Base-by-base conservation (phyloP, 345 rosid genomes). In the Populus euphratica region DNA sequence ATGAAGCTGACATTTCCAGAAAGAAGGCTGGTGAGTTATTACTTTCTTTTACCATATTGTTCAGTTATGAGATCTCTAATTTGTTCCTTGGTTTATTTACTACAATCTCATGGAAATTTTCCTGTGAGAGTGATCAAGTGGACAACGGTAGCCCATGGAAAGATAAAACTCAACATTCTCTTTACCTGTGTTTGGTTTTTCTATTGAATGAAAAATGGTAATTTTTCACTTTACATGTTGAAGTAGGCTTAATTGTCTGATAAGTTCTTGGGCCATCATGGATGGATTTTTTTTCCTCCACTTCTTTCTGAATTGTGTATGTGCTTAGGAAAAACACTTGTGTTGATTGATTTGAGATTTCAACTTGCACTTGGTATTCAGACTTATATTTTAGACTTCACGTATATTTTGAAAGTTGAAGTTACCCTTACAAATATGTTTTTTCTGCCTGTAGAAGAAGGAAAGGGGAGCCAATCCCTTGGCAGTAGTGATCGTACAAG, bases 401-500 rank as follows among this genome's bases (percentile, higher is more conserved):
- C 52, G 43, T 33, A 63, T 65, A n/a, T 23, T 79, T 74, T 56
- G 41, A 43, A 29, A 61, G 73, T 68, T 49, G 68, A 71, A 6
- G 33, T 77, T 69, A 11, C 54, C 69, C 77, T 33, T 35, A 78
- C 62, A 21, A 21, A 17, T 66, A 17, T 50, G 31, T 76, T 73
- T 33, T 71, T 74, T 80, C 35, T 75, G 65, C 72, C 29, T 80
- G 75, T 73, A 86, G 93, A 84, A 64, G 89, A 84, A 73, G 82
- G 72, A 79, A 93, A 85, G 74, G 86, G 74, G 39, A 83, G 77
- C 66, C 85, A 78, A 41, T 79, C 69, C 73, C 73, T 82, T n/a
- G 43, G 41, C 74, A 71, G 63, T 74, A 43, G 77, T 76, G 94
- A 91, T 79, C 94, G 98, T 41, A 89, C 90, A 1, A 85, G 98